Percentiles rank a stretch among this genome's conserved stretches.
Conservation (phyloP, 129 eudicot genomes). For the Flaveria robusta region DNA sequence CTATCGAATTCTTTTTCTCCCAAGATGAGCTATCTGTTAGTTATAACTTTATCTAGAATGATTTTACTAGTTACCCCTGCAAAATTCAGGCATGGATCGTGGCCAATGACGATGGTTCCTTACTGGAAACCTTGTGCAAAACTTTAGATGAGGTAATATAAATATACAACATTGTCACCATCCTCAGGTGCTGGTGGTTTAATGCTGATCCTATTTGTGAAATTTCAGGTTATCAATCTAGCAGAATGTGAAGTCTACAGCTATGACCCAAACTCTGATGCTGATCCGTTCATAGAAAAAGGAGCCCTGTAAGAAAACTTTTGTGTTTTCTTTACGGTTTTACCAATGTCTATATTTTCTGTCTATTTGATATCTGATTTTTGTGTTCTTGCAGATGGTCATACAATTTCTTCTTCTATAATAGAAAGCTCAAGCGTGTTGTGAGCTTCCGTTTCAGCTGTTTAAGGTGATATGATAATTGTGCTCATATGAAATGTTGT, state of each 20-base stretch:
- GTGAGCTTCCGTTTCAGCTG: conserved; percentile 89
- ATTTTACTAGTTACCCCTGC: background rate
- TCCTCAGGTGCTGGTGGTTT: background rate
- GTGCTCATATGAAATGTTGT: background rate
- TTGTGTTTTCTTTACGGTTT: background rate
- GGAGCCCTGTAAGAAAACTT: conserved; percentile 73
- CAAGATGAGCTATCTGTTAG: background rate
- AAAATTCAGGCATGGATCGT: conserved; percentile 74
- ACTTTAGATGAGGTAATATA: conserved; percentile 78
- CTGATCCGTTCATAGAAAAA: conserved; percentile 79
- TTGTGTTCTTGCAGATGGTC: conserved; percentile 64
- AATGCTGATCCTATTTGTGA: background rate
- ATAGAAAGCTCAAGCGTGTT: conserved; percentile 81
- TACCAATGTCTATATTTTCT: background rate
- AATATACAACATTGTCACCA: background rate
- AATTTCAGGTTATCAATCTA: conserved; percentile 73
- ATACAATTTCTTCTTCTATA: conserved; percentile 85
- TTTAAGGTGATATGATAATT: conserved; percentile 43
- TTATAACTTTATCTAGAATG: background rate
- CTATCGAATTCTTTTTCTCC: background rate
- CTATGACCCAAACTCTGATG: conserved; percentile 81
- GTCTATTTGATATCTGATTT: background rate
- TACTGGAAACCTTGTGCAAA: conserved; percentile 65
- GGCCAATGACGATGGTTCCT: conserved; percentile 63
- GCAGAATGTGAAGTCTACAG: conserved; percentile 88